These are phyloP conservation scores for Fusarium subglutinans DNA, from an alignment of 2,329 filamentous ascomycete species.

Conservation along the genomic window DNA sequence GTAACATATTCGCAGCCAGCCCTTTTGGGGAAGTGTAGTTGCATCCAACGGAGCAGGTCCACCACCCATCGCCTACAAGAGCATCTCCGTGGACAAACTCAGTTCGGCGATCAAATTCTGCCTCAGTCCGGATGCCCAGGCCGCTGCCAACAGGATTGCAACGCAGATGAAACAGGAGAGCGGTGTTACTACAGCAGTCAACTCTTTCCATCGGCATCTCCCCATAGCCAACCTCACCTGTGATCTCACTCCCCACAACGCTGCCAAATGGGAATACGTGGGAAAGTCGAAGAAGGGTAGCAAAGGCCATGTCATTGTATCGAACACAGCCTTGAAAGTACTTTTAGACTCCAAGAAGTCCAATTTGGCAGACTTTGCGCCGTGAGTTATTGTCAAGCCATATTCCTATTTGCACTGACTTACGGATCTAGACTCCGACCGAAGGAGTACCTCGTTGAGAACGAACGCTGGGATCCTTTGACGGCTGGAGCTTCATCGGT, in stretches of 20 bases:
- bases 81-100: slow-evolving; percentile 27
- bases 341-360: background rate
- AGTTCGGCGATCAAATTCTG: slow-evolving; percentile 30
- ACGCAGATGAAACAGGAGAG: slow-evolving; percentile 7
- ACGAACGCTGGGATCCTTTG: background rate
- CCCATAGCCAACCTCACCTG: background rate
- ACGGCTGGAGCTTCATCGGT: background rate
- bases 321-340: background rate
- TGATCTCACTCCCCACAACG: background rate
- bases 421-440: background rate
- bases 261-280: background rate
- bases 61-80: background rate
- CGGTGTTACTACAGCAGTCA: background rate
- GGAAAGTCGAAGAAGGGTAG: background rate
- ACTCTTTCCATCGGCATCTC: slow-evolving; percentile 2
- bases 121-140: slow-evolving; percentile 11
- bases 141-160: background rate
- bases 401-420: background rate
- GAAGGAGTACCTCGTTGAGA: background rate
- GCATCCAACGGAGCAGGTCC: slow-evolving; percentile 13
- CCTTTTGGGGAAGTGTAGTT: slow-evolving; percentile 25
- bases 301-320: background rate
- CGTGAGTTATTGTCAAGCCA: background rate
- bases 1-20: background rate
- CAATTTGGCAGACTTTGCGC: background rate